Conservation (phyloP, 495 filamentous ascomycete species). For the Astrocystis sublimbata region DNA sequence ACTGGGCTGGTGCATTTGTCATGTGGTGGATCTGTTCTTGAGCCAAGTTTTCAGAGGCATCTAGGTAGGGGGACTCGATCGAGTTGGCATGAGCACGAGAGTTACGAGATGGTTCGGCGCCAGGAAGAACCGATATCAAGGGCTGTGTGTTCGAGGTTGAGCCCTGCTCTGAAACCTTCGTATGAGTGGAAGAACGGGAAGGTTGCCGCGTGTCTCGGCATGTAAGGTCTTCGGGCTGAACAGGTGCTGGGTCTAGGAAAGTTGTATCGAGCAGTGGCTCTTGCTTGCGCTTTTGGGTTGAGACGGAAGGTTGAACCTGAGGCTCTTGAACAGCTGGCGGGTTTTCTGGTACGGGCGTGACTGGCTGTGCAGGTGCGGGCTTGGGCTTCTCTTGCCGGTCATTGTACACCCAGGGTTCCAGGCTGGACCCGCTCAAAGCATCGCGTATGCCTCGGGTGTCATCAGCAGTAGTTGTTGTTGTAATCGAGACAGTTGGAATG, state of each 20-base stretch:
- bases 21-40: slow-evolving; percentile 7
- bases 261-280: not conserved
- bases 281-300: slow-evolving; percentile 3
- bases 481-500: slow-evolving; percentile 15
- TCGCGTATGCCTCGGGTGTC: slow-evolving; percentile 30
- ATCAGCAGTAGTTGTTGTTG: slow-evolving; percentile 13
- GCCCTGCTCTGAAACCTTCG: not conserved
- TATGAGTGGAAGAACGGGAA: not conserved
- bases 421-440: slow-evolving; percentile 38
- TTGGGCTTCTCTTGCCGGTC: slow-evolving; percentile 45
- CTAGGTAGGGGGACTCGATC: slow-evolving; percentile 44
- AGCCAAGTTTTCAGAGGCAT: slow-evolving; percentile 44
- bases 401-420: slow-evolving; percentile 64
- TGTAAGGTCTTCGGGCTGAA: not conserved
- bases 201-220: not conserved
- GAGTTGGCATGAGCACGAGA: slow-evolving; percentile 28
- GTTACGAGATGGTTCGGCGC: not conserved
- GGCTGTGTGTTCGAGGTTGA: not conserved
- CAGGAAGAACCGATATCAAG: not conserved
- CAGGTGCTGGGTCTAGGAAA: not conserved
- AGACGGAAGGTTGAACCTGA: slow-evolving; percentile 10
- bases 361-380: not conserved
- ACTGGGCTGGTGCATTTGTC: slow-evolving; percentile 9
- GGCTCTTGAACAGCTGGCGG: slow-evolving; percentile 2
- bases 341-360: not conserved